Base-by-base conservation (phyloP, 2,329 filamentous ascomycete genomes). In the Metarhizium anisopliae region DNA sequence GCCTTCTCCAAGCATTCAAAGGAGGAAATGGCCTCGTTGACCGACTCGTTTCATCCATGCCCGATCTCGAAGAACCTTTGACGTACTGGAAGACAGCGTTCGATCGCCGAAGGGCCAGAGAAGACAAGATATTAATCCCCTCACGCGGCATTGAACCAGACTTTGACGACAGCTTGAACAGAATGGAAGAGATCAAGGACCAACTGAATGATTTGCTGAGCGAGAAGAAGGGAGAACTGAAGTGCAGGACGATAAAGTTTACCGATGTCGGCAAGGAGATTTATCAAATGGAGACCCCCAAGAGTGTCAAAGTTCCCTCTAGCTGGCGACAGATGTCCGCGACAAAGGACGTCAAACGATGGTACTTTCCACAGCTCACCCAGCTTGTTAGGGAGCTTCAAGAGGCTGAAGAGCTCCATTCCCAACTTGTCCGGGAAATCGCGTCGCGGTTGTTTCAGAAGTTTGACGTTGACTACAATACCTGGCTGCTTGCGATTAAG, bases 241-340 rank as follows among this genome's bases (percentile, higher is more conserved):
- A 87, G 58, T 90, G 86, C 57, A 87, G 81, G 61, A 80, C 81
- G 0, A 79, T 93, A 59, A 85, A 85, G 66, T 94, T 85, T 63
- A 84, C 84, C 32, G 90, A 97, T 66, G 87, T 95, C 7, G 94
- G 94, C 59, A 99, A 99, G 69, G 94, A 99, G 66, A 90, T 99
- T 53, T 97, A 95, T 72, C 93, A 99, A 71, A 79, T 99, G 11
- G 94, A 99, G 68, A 87, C 90, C 0, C 93, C 94, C 0, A 95
- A 94, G 70, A 74, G 76, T 1, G 76, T 89, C 66, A 96, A 95
- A 70, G 84, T 99, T 2, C 94, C 94, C 0, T 87, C 87, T 61
- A 83, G 77, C 63, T 99, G 94, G 92, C 86, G 91, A 60, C 93
- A 97, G 67, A 96, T 97, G 91, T 97, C 94, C 4, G 88, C 92